Conservation (phyloP, 371 early-diverging fungal species). For the Modicella reniformis region DNA sequence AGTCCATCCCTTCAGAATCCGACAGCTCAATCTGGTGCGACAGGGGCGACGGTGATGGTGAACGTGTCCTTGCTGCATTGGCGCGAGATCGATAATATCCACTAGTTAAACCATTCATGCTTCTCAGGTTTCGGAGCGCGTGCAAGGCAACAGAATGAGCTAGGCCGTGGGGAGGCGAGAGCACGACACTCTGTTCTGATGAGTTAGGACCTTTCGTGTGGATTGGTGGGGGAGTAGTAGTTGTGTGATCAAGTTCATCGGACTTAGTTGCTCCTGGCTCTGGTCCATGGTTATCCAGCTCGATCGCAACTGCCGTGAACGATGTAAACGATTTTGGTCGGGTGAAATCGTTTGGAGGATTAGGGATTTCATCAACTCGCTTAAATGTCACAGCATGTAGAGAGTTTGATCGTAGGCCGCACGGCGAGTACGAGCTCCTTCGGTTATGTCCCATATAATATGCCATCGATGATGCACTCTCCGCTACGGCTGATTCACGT, state of each 20-base stretch:
- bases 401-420: not conserved
- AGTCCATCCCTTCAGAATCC: slow-evolving; percentile 17
- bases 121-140: slow-evolving; percentile 23
- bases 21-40: slow-evolving; percentile 25
- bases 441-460: not conserved
- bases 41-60: slow-evolving; percentile 37
- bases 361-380: slow-evolving; percentile 6
- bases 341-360: slow-evolving; percentile 20
- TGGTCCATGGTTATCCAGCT: slow-evolving; percentile 18
- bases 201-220: not conserved
- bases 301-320: slow-evolving; percentile 48
- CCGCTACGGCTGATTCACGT: too few species aligned
- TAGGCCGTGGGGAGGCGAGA: not conserved
- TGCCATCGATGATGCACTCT: not conserved
- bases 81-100: not conserved
- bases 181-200: not conserved
- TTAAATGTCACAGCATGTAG: not conserved
- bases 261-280: not conserved
- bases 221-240: not conserved
- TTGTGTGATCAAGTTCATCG: not conserved
- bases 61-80: slow-evolving; percentile 21
- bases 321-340: slow-evolving; percentile 36
- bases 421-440: slow-evolving; percentile 9
- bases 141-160: slow-evolving; percentile 19
- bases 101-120: not conserved